Percentiles rank a stretch among this genome's conserved stretches.
Conservation (phyloP, 495 filamentous ascomycete species). For the Daldinia loculata region DNA sequence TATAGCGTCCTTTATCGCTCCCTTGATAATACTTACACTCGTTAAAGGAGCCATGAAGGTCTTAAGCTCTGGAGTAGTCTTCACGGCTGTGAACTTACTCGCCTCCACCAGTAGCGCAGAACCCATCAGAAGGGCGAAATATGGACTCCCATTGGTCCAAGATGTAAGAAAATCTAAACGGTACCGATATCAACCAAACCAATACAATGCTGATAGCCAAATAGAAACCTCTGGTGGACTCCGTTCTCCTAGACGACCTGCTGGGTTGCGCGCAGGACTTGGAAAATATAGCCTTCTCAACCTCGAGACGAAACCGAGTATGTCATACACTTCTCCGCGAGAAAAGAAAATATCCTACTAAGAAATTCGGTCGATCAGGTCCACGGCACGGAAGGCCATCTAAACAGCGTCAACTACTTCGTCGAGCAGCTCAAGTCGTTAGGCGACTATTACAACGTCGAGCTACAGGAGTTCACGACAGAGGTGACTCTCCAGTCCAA, state of each 20-base stretch:
- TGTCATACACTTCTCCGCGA: not conserved
- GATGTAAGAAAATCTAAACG: slow-evolving; percentile 25
- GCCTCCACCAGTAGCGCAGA: slow-evolving; percentile 30
- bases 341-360: not conserved
- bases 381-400: slow-evolving; percentile 69
- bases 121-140: slow-evolving; percentile 29
- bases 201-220: slow-evolving; percentile 8
- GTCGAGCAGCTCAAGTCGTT: slow-evolving; percentile 56
- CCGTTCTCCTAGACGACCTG: slow-evolving; percentile 47
- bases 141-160: slow-evolving; percentile 30
- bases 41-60: slow-evolving; percentile 27
- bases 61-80: slow-evolving; percentile 13
- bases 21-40: not conserved
- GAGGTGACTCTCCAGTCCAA: slow-evolving; percentile 47
- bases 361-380: slow-evolving; percentile 57
- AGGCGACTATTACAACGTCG: slow-evolving; percentile 67
- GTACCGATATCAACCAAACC: not conserved
- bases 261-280: slow-evolving; percentile 56
- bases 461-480: slow-evolving; percentile 64
- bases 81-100: slow-evolving; percentile 32
- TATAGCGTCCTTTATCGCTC: not conserved
- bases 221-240: slow-evolving; percentile 37
- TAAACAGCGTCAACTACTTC: slow-evolving; percentile 70
- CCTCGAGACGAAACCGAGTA: slow-evolving; percentile 42
- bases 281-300: slow-evolving; percentile 52